Percentiles rank a stretch among this genome's conserved stretches.
Conservation (phyloP, 495 filamentous ascomycete species). For the Penicillium alfredii region DNA sequence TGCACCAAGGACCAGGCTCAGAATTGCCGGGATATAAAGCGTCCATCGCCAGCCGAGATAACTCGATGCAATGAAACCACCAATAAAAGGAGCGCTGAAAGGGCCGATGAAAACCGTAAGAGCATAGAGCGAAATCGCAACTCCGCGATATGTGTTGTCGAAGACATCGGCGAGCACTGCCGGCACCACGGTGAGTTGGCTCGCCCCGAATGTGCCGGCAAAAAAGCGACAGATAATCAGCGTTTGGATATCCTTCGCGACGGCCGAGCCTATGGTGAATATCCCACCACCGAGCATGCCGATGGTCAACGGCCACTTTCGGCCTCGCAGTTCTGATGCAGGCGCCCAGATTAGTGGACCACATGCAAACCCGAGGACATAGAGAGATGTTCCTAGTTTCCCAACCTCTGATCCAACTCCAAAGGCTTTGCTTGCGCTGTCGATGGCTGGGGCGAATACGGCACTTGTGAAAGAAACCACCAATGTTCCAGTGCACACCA, state of each 20-base stretch:
- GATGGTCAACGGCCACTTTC: slow-evolving; percentile 48
- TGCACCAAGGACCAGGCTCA: slow-evolving; percentile 24
- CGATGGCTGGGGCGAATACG: slow-evolving; percentile 49
- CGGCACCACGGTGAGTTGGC: slow-evolving; percentile 45
- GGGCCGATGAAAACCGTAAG: slow-evolving; percentile 47
- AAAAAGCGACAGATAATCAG: slow-evolving; percentile 49
- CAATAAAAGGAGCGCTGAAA: slow-evolving; percentile 41
- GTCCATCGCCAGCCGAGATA: slow-evolving; percentile 47
- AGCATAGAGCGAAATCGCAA: slow-evolving; percentile 47
- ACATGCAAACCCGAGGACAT: slow-evolving; percentile 47
- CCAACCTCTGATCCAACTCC: slow-evolving; percentile 42
- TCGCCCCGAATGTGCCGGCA: slow-evolving; percentile 44
- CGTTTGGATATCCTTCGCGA: slow-evolving; percentile 53
- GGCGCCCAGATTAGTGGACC: slow-evolving; percentile 60
- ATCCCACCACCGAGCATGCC: slow-evolving; percentile 47
- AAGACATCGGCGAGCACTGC: slow-evolving; percentile 50
- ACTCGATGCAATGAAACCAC: slow-evolving; percentile 37
- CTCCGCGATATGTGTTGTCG: slow-evolving; percentile 40
- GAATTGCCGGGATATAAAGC: slow-evolving; percentile 37
- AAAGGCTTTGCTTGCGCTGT: slow-evolving; percentile 39
- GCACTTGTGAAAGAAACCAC: slow-evolving; percentile 46
- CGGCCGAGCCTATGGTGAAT: slow-evolving; percentile 50
- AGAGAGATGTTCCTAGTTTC: slow-evolving; percentile 48
- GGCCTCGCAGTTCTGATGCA: slow-evolving; percentile 69
- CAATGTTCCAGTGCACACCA: slow-evolving; percentile 47